A percentile compares a stretch with the other conserved stretches of the same genome.
phyloP scores from a whole-genome alignment of 768 basidiomycete genomes.

The Rhodosporidiobolus sp. region DNA sequence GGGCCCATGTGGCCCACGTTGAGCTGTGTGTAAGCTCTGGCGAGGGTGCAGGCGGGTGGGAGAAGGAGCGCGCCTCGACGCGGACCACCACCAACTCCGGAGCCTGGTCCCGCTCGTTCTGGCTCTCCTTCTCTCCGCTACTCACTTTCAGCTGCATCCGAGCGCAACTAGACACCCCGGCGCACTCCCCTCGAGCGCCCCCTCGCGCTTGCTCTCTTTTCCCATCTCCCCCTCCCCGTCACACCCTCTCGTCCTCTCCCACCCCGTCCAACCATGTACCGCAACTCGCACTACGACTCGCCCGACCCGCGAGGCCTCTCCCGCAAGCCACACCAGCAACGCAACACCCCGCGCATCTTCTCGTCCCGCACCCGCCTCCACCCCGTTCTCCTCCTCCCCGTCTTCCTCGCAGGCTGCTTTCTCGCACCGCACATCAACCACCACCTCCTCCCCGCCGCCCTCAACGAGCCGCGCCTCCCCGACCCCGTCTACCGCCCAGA shows the following conservation, averaged over 20 bases:
- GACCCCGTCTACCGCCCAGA: conserved; percentile 23
- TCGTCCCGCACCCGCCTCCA: conserved; percentile 28
- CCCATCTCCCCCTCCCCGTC: background rate
- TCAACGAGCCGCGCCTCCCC: background rate
- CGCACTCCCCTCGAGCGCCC: background rate
- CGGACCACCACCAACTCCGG: background rate
- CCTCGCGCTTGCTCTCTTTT: background rate
- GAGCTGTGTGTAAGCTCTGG: too few species aligned
- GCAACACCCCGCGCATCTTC: background rate
- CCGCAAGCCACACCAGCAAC: background rate
- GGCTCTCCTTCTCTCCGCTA: background rate
- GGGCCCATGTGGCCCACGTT: too few species aligned
- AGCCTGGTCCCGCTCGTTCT: too few species aligned
- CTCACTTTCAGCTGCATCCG: too few species aligned
- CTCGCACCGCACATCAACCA: conserved; percentile 3
- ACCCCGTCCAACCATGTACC: background rate
- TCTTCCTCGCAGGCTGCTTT: conserved; percentile 34
- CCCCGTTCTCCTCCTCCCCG: conserved; percentile 37
- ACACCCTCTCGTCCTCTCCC: background rate
- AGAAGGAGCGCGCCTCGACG: background rate
- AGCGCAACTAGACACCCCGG: background rate
- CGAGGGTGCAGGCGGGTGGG: too few species aligned
- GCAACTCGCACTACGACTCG: background rate
- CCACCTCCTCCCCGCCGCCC: background rate
- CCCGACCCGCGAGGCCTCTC: background rate